Conservation (phyloP, 2,329 filamentous ascomycete species). For the Epichloe sylvatica region DNA sequence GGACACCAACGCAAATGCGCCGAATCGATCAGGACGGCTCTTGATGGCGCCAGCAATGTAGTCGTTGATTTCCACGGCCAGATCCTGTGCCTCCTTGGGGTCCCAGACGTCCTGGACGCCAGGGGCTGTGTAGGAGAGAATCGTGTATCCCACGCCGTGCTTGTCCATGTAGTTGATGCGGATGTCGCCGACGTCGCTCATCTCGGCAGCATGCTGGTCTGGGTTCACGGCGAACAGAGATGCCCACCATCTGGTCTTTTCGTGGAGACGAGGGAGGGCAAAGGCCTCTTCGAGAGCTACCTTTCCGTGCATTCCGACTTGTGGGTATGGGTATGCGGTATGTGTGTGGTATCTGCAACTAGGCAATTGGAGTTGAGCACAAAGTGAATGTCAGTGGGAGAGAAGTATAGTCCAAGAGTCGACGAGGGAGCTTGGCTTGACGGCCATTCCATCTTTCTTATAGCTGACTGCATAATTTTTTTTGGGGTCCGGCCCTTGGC, state of each 20-base stretch:
- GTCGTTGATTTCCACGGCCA: conserved; percentile 30
- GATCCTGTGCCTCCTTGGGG: conserved; percentile 24
- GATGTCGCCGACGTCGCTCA: conserved; percentile 25
- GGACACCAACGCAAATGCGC: conserved; percentile 29
- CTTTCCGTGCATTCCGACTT: conserved; percentile 39
- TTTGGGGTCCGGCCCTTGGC: too few species aligned
- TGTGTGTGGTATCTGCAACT: too few species aligned
- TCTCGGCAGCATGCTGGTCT: conserved; percentile 44
- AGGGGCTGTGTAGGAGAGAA: conserved; percentile 34
- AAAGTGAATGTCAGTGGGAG: too few species aligned
- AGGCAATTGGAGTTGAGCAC: too few species aligned
- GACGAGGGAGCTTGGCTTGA: too few species aligned
- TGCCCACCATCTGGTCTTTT: conserved; percentile 49
- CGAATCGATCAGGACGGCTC: conserved; percentile 25
- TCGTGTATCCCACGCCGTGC: conserved; percentile 33
- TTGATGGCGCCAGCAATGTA: conserved; percentile 26
- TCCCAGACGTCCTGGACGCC: conserved; percentile 33
- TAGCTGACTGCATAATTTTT: too few species aligned
- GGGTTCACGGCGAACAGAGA: conserved; percentile 43
- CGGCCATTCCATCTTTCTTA: too few species aligned
- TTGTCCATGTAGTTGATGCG: conserved; percentile 30
- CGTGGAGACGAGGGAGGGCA: conserved; percentile 41
- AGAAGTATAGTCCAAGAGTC: too few species aligned
- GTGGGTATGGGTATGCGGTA: too few species aligned
- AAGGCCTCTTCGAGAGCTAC: conserved; percentile 50